Base-by-base conservation (phyloP, 306 rosid genomes). In the Benincasa hispida region DNA sequence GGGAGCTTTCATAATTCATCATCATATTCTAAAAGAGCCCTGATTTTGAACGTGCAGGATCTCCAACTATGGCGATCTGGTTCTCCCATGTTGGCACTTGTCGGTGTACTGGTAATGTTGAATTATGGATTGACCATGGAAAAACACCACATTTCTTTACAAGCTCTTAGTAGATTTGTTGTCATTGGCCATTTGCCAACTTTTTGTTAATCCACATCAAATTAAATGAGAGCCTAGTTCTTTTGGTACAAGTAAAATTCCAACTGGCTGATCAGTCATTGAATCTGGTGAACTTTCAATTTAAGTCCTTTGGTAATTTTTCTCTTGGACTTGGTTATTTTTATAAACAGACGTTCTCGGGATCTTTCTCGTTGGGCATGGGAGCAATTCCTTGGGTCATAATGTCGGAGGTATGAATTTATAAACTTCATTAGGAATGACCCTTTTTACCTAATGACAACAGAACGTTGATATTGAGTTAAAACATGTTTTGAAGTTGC, bases 341-440 rank as follows among this genome's bases (percentile, higher is more conserved):
- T 24, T 69, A 66, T 78, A 74, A 61, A 6, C 47, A 41, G 47
- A 10, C 10, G 13, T 82, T 9, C 89, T 84, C 28, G 84, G 97
- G 96, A 81, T 89, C 89, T 13, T 91, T 85, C 88, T 91, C 98
- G 14, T 72, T 91, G 59, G 92, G 98, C 72, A 93, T 93, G 86
- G 97, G 93, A 80, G 97, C 90, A 81, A 91, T 91, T 86, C 97
- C 97, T 3, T 93, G 98, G 97, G 90, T 91, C 74, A 87, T 93
- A 84, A 91, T 93, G 96, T 93, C 97, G 48, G 96, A 93, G 96
- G 98, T 93, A 56, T 62, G 61, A 53, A 76, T 30, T 0, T 65
- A 77, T 47, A 48, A 76, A 56, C 28, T 57, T 32, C 22, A 59
- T 63, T 63, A 8, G 25, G 24, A 30, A 59, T 59, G 66, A 7